Evolutionary conservation across 192 early-diverging fungal species (phyloP).

Genomic region (Lobosporangium transversale): DNA sequence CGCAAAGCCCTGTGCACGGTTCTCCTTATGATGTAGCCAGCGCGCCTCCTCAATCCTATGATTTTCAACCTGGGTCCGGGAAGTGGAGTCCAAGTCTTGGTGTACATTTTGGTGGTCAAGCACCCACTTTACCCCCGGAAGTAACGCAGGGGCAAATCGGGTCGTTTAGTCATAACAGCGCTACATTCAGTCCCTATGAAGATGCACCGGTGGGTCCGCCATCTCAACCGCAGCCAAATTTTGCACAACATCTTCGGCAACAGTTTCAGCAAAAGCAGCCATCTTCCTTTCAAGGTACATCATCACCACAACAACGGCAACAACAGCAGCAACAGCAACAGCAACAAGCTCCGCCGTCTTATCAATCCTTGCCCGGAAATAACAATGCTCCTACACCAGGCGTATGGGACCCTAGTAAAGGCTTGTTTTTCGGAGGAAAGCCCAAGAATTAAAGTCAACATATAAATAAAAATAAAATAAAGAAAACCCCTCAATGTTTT

Average conservation of each 20-base stretch:
- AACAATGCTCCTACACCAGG: too few species aligned
- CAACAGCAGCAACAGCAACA: slow-evolving; percentile 8
- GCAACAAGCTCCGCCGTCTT: slow-evolving; percentile 2
- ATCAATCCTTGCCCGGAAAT: not conserved
- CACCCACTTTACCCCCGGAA: not conserved
- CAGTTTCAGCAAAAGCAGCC: slow-evolving; percentile 34
- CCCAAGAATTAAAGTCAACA: slow-evolving; percentile 14
- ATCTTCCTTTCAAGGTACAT: too few species aligned
- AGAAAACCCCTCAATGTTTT: not conserved
- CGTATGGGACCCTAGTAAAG: slow-evolving; percentile 41
- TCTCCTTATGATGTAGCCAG: slow-evolving; percentile 32
- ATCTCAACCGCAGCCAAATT: slow-evolving; percentile 5
- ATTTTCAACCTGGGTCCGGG: slow-evolving; percentile 6
- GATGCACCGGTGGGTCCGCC: too few species aligned
- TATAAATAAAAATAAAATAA: not conserved
- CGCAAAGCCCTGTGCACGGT: slow-evolving; percentile 10
- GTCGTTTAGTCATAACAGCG: not conserved
- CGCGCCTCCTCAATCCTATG: slow-evolving; percentile 15
- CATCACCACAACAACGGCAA: slow-evolving; percentile 3
- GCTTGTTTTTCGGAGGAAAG: slow-evolving; percentile 42
- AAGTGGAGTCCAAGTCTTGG: slow-evolving; percentile 31
- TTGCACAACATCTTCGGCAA: slow-evolving; percentile 37
- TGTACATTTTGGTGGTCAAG: slow-evolving; percentile 23
- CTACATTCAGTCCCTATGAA: too few species aligned
- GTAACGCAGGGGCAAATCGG: not conserved